These are phyloP conservation scores for Epichloe gansuensis DNA, from an alignment of 2,329 filamentous ascomycete genomes.

Conservation along the genomic window DNA sequence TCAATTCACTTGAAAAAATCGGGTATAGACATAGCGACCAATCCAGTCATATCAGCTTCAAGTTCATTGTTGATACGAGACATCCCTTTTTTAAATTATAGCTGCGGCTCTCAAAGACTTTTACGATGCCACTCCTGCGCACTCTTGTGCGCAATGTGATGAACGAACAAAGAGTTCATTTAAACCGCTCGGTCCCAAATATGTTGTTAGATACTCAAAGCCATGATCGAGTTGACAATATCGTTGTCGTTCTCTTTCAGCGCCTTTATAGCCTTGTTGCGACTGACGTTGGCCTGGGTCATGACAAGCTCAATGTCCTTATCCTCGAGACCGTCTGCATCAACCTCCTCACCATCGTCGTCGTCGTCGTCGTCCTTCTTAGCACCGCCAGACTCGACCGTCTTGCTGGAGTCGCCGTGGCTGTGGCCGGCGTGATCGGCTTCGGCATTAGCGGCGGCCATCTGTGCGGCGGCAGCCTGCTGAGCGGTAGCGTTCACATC, in stretches of 20 bases:
- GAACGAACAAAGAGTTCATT: slow-evolving; percentile 4
- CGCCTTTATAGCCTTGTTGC: slow-evolving; percentile 98
- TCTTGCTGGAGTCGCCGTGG: slow-evolving; percentile 55
- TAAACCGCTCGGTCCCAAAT: slow-evolving; percentile 1
- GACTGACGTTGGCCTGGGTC: slow-evolving; percentile 90
- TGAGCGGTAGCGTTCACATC: slow-evolving; percentile 98
- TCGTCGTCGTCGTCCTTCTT: slow-evolving; percentile 76
- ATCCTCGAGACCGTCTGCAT: slow-evolving; percentile 85
- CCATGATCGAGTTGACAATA: slow-evolving; percentile 99
- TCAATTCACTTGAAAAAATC: neutral
- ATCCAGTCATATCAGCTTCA: neutral
- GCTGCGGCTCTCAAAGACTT: slow-evolving; percentile 12
- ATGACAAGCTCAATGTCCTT: slow-evolving; percentile 99
- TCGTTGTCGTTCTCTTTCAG: slow-evolving; percentile 99
- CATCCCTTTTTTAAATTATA: neutral
- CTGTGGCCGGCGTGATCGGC: slow-evolving; percentile 61
- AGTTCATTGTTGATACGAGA: neutral
- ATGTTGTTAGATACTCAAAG: slow-evolving; percentile 60
- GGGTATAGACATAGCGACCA: neutral
- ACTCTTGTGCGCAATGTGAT: slow-evolving; percentile 13
- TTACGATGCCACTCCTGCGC: slow-evolving; percentile 17
- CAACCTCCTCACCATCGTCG: slow-evolving; percentile 90
- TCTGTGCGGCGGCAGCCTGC: slow-evolving; percentile 77
- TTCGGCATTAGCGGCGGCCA: slow-evolving; percentile 56
- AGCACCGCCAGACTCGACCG: slow-evolving; percentile 47